Base-by-base conservation (phyloP, 2,329 filamentous ascomycete species). In the Leptographium procerum region DNA sequence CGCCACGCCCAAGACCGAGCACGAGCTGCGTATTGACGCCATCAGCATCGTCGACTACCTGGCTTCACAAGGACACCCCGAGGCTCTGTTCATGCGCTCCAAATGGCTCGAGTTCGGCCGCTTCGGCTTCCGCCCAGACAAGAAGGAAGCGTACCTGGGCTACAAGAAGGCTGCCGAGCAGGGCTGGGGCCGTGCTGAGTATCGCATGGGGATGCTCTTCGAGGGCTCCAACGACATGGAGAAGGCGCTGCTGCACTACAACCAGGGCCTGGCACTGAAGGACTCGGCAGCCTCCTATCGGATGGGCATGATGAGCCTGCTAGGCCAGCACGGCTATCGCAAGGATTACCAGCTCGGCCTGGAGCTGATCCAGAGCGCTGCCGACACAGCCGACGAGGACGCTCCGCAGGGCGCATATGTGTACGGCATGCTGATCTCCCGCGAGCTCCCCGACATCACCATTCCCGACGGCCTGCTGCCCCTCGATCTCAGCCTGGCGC, bases 91-190 rank as follows among this genome's bases (percentile, higher is more conserved):
- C 70, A 89, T 97, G 76, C 85, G 85, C 66, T 89, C 91, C 60
- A 96, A 95, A 80, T 99, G 94, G 94, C 79, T 95, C 55, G 94
- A 99, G 70, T 99, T 97, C 77, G 94, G 94, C 65, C 95, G 96
- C 69, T 97, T 96, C 69, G 91, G 90, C 45, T 85, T 87, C 71
- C 84, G 91, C 31, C 79, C 91, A 61, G 94, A 99, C 76, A 96
- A 95, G 75, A 91, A 92, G 67, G 92, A 96, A 73, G 92, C 94
- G 9, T 97, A 95, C 69, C 75, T 85, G 61, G 88, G 87, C 66
- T 99, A 97, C 73, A 84, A 85, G 62, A 80, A 86, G 66, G 89
- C 94, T n/a, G 65, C 90, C 33, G 87, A 91, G 65, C 85, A 89
- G 65, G 90, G 90, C 59, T 95, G 91, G 73, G 84, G 87, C 26